Percentiles rank a stretch among this genome's conserved stretches.
These are phyloP conservation scores for Xylona heveae DNA, from an alignment of 495 filamentous ascomycete species.

Conservation along the genomic window DNA sequence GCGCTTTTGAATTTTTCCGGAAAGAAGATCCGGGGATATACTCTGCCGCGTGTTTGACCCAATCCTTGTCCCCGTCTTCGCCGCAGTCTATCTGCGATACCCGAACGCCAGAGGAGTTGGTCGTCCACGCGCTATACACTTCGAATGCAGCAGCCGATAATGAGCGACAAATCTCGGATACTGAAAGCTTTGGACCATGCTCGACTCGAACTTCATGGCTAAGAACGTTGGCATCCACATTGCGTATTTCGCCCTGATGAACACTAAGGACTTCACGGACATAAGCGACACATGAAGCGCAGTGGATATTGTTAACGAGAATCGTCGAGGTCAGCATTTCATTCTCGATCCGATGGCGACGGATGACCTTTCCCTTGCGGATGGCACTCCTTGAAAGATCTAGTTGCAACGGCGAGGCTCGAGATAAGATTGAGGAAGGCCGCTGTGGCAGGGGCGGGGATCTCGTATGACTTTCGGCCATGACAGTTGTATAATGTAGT, in stretches of 20 bases:
- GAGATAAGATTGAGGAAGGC: too few species aligned
- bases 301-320: constrained; percentile 5
- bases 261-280: background rate
- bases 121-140: constrained; percentile 1
- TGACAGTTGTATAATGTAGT: too few species aligned
- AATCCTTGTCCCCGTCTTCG: background rate
- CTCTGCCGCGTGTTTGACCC: too few species aligned
- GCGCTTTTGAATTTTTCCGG: too few species aligned
- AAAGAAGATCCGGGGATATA: too few species aligned
- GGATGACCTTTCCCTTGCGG: too few species aligned
- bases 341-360: too few species aligned
- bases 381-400: too few species aligned
- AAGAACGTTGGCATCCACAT: constrained; percentile 2
- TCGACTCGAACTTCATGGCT: constrained; percentile 3
- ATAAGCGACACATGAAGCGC: constrained; percentile 5
- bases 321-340: too few species aligned
- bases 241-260: background rate
- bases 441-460: too few species aligned
- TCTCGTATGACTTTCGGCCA: too few species aligned
- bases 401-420: too few species aligned
- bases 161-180: background rate
- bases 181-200: background rate
- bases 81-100: background rate
- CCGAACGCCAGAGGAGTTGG: background rate
- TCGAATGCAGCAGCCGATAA: constrained; percentile 2